Evolutionary conservation across 768 basidiomycete genomes (phyloP).

Genomic region (Hortiboletus campestris): DNA sequence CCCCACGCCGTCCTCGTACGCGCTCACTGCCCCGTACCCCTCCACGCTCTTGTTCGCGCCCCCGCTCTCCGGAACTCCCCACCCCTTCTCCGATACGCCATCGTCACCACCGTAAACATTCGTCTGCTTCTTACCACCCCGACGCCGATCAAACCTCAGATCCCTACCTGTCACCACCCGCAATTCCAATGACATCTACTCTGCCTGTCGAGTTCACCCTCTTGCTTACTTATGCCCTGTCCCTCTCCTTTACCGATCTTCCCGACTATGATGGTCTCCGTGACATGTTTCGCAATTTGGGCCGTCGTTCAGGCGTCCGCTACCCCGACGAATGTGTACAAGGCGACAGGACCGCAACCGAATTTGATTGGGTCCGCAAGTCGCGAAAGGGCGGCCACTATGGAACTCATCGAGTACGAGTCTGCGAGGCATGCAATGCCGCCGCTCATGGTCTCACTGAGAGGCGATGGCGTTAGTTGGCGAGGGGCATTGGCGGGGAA

Average conservation of each 20-base stretch:
- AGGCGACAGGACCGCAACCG: slow-evolving; percentile 20
- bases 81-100: slow-evolving; percentile 23
- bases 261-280: slow-evolving; percentile 87
- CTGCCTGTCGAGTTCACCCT: slow-evolving; percentile 82
- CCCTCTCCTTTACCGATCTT: slow-evolving; percentile 82
- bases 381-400: slow-evolving; percentile 24
- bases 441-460: slow-evolving; percentile 24
- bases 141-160: slow-evolving; percentile 13
- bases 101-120: slow-evolving; percentile 17
- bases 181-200: slow-evolving; percentile 64
- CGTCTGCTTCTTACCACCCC: slow-evolving; percentile 19
- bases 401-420: slow-evolving; percentile 29
- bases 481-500: background rate
- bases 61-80: slow-evolving; percentile 8
- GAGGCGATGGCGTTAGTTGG: slow-evolving; percentile 26
- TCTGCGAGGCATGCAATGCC: slow-evolving; percentile 36
- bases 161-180: slow-evolving; percentile 6
- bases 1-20: slow-evolving; percentile 12
- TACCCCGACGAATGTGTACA: slow-evolving; percentile 24
- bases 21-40: slow-evolving; percentile 21
- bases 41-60: slow-evolving; percentile 9
- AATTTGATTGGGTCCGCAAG: slow-evolving; percentile 48
- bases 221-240: slow-evolving; percentile 73
- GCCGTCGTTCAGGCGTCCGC: slow-evolving; percentile 49
- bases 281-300: slow-evolving; percentile 63